phyloP scores from a whole-genome alignment of 2,329 filamentous ascomycete species.

The Scedosporium boydii region DNA sequence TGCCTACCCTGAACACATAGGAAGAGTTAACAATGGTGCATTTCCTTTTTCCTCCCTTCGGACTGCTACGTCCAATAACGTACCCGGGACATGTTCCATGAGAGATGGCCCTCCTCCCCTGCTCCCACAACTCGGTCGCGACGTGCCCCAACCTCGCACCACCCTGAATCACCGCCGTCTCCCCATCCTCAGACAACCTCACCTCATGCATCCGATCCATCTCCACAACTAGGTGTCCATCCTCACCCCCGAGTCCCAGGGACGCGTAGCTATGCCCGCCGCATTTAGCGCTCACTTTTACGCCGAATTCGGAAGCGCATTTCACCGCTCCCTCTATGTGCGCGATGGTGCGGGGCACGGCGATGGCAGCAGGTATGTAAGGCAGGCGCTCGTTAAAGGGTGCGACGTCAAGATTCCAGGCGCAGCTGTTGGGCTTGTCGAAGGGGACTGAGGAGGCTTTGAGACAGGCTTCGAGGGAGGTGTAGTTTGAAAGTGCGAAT shows the following conservation, averaged over 20 bases:
- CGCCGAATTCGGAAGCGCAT: slow-evolving; percentile 28
- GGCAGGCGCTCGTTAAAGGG: slow-evolving; percentile 24
- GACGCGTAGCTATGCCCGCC: slow-evolving; percentile 47
- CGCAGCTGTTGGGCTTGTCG: background rate
- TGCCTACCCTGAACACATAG: slow-evolving; percentile 23
- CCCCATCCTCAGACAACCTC: slow-evolving; percentile 17
- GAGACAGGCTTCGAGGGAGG: slow-evolving; percentile 1
- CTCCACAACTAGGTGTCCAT: slow-evolving; percentile 31
- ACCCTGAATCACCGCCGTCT: slow-evolving; percentile 25
- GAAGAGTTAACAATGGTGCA: background rate
- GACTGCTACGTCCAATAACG: background rate
- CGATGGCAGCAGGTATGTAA: slow-evolving; percentile 21
- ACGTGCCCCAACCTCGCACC: slow-evolving; percentile 34
- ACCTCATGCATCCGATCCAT: slow-evolving; percentile 28
- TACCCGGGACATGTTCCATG: slow-evolving; percentile 32
- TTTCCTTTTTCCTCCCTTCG: background rate
- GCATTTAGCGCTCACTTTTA: slow-evolving; percentile 39
- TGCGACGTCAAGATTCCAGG: slow-evolving; percentile 22
- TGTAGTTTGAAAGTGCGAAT: background rate
- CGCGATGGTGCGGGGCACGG: slow-evolving; percentile 19
- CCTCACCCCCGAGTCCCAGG: slow-evolving; percentile 31
- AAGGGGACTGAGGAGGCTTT: background rate
- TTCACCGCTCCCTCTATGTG: slow-evolving; percentile 34
- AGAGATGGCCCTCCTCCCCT: slow-evolving; percentile 24
- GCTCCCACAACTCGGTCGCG: slow-evolving; percentile 23